A percentile compares a stretch with the other conserved stretches of the same genome.
Evolutionary conservation across 2,329 filamentous ascomycete genomes (phyloP).

Genomic region (Colletotrichum sansevieriae): DNA sequence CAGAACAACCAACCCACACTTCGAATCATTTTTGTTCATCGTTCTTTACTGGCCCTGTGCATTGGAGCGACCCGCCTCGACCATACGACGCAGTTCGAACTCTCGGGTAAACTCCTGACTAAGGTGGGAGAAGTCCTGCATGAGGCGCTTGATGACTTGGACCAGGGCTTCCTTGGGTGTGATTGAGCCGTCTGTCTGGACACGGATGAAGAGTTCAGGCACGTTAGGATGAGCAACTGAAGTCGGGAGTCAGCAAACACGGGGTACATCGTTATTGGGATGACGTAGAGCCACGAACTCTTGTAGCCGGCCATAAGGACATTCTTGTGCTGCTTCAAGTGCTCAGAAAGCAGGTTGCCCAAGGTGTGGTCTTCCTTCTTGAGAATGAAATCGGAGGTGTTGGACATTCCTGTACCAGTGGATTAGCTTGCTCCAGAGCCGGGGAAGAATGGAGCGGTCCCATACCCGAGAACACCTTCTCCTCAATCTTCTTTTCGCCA

Average conservation of each 20-base stretch:
- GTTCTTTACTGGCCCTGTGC: conserved; percentile 57
- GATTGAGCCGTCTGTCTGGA: conserved; percentile 91
- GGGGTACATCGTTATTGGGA: no score
- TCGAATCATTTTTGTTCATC: background rate
- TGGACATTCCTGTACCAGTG: conserved; percentile 79
- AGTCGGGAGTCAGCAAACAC: conserved; percentile 25
- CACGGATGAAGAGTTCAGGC: conserved; percentile 75
- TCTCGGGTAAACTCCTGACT: conserved; percentile 93
- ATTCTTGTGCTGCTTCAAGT: conserved; percentile 85
- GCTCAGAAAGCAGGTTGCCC: conserved; percentile 87
- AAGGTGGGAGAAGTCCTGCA: conserved; percentile 83
- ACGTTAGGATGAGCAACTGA: conserved; percentile 72
- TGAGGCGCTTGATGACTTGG: conserved; percentile 83
- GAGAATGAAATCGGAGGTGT: conserved; percentile 94
- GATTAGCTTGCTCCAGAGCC: background rate
- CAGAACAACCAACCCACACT: conserved; percentile 28
- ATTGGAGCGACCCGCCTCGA: conserved; percentile 65
- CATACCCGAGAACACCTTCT: conserved; percentile 90
- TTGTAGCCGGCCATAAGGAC: conserved; percentile 95
- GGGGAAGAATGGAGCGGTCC: conserved; percentile 42
- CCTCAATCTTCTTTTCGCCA: conserved; percentile 93
- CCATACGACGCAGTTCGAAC: conserved; percentile 90
- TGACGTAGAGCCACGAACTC: conserved; percentile 60
- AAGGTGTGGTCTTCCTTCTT: conserved; percentile 98
- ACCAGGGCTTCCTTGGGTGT: conserved; percentile 91